Percentiles rank a stretch among this genome's conserved stretches.
Evolutionary conservation across 352 stramenopile species (phyloP).

Genomic region (Globisporangium radiosum): DNA sequence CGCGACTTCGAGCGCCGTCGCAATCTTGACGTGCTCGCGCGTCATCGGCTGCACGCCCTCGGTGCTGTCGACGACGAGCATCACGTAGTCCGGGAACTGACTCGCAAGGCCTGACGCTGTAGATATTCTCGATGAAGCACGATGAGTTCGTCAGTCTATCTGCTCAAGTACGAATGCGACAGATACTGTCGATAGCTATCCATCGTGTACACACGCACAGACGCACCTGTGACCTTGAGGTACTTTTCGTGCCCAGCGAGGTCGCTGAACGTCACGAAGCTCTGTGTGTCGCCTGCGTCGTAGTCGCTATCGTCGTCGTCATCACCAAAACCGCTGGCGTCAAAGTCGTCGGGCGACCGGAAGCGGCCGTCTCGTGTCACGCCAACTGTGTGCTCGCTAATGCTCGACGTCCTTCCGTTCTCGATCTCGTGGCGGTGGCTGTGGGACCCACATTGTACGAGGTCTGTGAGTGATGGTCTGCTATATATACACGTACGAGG

Average conservation of each 20-base stretch:
- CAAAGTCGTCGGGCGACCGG: constrained; percentile 37
- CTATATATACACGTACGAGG: too few relatives aligned
- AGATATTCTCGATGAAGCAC: constrained; percentile 1
- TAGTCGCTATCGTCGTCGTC: constrained; percentile 1
- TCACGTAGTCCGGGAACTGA: constrained; percentile 81
- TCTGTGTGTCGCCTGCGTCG: constrained; percentile 12
- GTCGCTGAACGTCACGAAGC: constrained; percentile 66
- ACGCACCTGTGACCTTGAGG: constrained; percentile 67
- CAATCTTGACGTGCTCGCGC: constrained; percentile 74
- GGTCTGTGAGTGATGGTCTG: too few relatives aligned
- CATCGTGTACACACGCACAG: constrained; percentile 1
- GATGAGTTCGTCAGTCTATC: too few relatives aligned
- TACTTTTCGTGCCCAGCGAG: constrained; percentile 84
- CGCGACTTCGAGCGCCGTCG: constrained; percentile 53
- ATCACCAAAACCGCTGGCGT: constrained; percentile 41
- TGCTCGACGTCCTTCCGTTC: constrained; percentile 83
- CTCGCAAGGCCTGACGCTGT: constrained; percentile 65
- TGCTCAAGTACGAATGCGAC: too few relatives aligned
- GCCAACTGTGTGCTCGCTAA: constrained; percentile 83
- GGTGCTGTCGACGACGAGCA: constrained; percentile 74
- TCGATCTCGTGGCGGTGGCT: constrained; percentile 87
- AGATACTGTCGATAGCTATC: not conserved
- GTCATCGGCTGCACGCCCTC: constrained; percentile 69
- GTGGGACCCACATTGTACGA: too few relatives aligned
- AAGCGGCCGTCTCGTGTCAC: constrained; percentile 60